phyloP scores from a whole-genome alignment of 257 asterid species.

The Prunella vulgaris region DNA sequence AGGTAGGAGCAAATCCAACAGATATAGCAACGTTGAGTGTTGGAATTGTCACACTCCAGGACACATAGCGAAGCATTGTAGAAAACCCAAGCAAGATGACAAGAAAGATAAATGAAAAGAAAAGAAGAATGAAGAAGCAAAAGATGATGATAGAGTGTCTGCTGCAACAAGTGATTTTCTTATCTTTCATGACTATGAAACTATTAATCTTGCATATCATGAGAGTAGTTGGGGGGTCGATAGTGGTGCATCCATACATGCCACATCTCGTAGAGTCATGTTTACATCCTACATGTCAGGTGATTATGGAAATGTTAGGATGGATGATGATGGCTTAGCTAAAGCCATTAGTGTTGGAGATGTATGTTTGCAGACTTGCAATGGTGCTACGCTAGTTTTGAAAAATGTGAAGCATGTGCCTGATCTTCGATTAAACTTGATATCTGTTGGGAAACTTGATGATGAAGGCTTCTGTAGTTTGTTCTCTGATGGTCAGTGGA shows the following conservation, averaged over 20 bases:
- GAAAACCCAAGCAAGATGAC: not conserved
- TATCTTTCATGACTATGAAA: too few species aligned
- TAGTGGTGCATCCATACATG: too few species aligned
- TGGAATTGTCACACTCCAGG: too few species aligned
- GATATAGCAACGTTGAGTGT: too few species aligned
- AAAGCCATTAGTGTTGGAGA: too few species aligned
- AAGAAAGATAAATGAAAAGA: not conserved
- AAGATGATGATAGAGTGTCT: constrained; percentile 6
- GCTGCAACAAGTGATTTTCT: too few species aligned
- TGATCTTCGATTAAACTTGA: not conserved
- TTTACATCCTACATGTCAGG: not conserved
- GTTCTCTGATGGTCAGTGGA: not conserved
- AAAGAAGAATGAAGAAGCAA: not conserved
- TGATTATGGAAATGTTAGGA: not conserved
- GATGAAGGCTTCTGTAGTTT: not conserved
- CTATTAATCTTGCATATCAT: too few species aligned
- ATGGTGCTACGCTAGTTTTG: too few species aligned
- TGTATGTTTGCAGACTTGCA: too few species aligned
- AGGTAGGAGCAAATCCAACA: too few species aligned
- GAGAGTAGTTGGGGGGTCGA: too few species aligned
- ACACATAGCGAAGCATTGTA: not conserved
- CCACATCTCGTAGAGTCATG: too few species aligned
- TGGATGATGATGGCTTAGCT: not conserved
- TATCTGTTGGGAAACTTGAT: not conserved
- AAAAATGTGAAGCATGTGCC: not conserved